Evolutionary conservation across 306 rosid genomes (phyloP).

Genomic region (Styphnolobium japonicum): DNA sequence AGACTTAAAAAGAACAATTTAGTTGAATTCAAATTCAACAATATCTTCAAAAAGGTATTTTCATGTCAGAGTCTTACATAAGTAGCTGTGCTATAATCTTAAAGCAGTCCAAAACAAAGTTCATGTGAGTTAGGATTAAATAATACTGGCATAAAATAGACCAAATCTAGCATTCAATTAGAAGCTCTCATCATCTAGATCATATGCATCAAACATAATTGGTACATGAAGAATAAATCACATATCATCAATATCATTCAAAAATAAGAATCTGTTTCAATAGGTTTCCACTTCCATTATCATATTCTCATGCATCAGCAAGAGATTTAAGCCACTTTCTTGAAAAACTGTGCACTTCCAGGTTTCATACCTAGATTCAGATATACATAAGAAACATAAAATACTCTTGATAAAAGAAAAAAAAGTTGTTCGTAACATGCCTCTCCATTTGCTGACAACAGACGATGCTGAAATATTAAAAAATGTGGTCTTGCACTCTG

Average conservation of each 20-base stretch:
- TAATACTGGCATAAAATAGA: not conserved
- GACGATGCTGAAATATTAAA: constrained; percentile 98
- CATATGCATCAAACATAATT: not conserved
- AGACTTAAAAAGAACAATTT: not conserved
- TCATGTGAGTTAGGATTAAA: not conserved
- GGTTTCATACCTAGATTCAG: not conserved
- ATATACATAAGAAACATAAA: constrained; percentile 14
- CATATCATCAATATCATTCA: not conserved
- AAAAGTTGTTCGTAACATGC: constrained; percentile 40
- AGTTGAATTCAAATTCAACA: not conserved
- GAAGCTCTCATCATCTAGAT: not conserved
- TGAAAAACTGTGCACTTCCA: not conserved
- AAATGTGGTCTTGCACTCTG: constrained; percentile 98
- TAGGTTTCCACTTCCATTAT: not conserved
- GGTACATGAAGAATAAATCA: not conserved
- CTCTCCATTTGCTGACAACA: constrained; percentile 99
- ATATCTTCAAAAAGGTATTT: not conserved
- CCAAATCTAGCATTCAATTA: not conserved
- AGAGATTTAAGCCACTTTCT: constrained; percentile 1
- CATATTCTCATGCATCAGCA: not conserved
- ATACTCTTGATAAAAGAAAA: not conserved
- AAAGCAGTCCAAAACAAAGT: not conserved
- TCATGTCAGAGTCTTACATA: not conserved
- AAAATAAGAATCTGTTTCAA: not conserved
- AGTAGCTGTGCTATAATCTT: not conserved